Percentiles rank a stretch among this genome's conserved stretches.
These are phyloP conservation scores for Mrakia blollopis DNA, from an alignment of 768 basidiomycete genomes.

Conservation along the genomic window DNA sequence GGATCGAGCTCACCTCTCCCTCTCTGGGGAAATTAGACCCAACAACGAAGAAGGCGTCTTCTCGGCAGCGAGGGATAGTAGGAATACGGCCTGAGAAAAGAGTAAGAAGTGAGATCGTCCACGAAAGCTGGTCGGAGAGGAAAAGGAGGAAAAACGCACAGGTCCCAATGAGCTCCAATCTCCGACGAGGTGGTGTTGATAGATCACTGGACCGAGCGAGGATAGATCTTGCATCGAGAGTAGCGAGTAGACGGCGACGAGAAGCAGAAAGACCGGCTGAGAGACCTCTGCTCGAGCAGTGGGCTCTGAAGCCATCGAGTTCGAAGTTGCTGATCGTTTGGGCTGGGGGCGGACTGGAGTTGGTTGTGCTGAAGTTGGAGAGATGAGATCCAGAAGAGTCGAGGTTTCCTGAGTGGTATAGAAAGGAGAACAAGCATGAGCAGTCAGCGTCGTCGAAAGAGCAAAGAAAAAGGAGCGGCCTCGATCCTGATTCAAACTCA, in stretches of 20 bases:
- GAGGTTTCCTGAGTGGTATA: not conserved
- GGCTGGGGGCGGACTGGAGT: not conserved
- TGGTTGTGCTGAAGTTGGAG: not conserved
- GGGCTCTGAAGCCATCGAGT: not conserved
- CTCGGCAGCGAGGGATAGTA: constrained; percentile 70
- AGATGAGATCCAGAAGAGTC: not conserved
- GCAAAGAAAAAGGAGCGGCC: not conserved
- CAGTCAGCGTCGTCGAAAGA: not conserved
- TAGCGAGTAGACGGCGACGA: constrained; percentile 60
- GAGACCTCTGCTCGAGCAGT: not conserved
- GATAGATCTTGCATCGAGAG: constrained; percentile 53
- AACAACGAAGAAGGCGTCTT: constrained; percentile 54
- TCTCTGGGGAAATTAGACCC: constrained; percentile 53
- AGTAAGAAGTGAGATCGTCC: not conserved
- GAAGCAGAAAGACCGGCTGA: constrained; percentile 52
- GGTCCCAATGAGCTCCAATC: not conserved
- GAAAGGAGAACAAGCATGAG: too few species aligned
- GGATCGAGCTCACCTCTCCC: constrained; percentile 51
- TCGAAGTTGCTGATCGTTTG: not conserved
- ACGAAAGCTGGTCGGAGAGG: constrained; percentile 5
- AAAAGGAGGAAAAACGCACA: constrained; percentile 45
- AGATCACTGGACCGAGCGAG: constrained; percentile 56
- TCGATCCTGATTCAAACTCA: too few species aligned
- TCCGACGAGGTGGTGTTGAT: constrained; percentile 54
- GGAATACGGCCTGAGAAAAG: constrained; percentile 52